These are phyloP conservation scores for Diplogelasinospora grovesii DNA, from an alignment of 495 filamentous ascomycete species.

Conservation along the genomic window DNA sequence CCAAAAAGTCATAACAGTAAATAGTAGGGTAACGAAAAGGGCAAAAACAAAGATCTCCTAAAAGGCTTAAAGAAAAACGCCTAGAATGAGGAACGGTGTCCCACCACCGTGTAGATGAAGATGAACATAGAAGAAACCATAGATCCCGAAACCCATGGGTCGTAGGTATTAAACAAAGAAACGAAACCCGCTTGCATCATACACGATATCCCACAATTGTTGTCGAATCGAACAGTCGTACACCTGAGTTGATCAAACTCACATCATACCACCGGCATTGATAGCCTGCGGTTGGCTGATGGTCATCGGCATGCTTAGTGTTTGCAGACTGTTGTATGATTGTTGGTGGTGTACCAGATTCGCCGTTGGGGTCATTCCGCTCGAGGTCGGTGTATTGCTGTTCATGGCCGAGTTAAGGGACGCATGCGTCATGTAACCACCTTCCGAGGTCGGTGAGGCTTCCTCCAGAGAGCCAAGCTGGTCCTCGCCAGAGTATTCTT, in stretches of 20 bases:
- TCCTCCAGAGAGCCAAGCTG: constrained; percentile 71
- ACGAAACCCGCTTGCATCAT: constrained; percentile 3
- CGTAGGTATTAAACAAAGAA: constrained; percentile 4
- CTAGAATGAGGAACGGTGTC: not conserved
- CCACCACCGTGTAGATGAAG: constrained; percentile 1
- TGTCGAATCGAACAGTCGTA: not conserved
- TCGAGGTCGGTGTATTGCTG: constrained; percentile 23
- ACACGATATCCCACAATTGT: constrained; percentile 13
- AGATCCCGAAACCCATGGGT: not conserved
- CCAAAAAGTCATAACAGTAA: too few relatives aligned
- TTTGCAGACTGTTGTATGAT: constrained; percentile 45
- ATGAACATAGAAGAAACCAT: not conserved
- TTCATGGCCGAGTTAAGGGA: constrained; percentile 37
- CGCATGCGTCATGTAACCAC: constrained; percentile 42
- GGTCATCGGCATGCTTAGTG: constrained; percentile 51
- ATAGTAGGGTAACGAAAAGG: too few relatives aligned
- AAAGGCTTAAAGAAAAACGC: not conserved
- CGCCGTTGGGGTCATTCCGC: constrained; percentile 19
- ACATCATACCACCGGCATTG: constrained; percentile 38
- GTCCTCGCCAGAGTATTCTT: constrained; percentile 60
- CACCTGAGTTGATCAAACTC: not conserved
- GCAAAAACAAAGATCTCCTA: too few relatives aligned
- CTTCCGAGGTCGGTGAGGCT: constrained; percentile 59
- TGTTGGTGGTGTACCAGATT: constrained; percentile 26
- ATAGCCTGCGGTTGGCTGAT: constrained; percentile 45